Percentiles rank a stretch among this genome's conserved stretches.
These are phyloP conservation scores for Fagus crenata DNA, from an alignment of 306 rosid species.

Conservation along the genomic window DNA sequence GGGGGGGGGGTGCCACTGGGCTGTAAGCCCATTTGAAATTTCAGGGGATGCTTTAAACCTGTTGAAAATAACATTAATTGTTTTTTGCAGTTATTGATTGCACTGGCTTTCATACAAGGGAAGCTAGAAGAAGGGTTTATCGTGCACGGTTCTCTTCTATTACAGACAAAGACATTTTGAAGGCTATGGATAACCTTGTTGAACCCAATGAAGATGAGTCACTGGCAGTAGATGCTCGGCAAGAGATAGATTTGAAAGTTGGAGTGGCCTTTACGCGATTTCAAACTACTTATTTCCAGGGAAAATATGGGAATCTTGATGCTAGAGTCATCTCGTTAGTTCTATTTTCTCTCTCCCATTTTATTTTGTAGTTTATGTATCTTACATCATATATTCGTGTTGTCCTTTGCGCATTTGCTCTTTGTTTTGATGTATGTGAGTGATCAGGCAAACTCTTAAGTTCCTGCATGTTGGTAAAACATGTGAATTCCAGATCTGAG, in stretches of 20 bases:
- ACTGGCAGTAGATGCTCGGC: conserved; percentile 94
- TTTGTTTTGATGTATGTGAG: conserved; percentile 4
- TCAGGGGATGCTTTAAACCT: neutral
- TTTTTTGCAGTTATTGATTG: conserved; percentile 78
- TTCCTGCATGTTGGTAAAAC: neutral
- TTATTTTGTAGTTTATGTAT: conserved; percentile 10
- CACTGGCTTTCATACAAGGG: conserved; percentile 60
- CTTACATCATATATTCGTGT: conserved; percentile 8
- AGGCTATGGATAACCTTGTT: conserved; percentile 85
- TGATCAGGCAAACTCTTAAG: neutral
- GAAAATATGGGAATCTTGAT: conserved; percentile 98
- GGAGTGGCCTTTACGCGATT: conserved; percentile 96
- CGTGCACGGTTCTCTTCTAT: conserved; percentile 97
- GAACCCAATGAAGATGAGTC: conserved; percentile 83
- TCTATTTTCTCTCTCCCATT: conserved; percentile 38
- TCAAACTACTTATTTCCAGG: conserved; percentile 85
- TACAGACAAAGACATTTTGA: conserved; percentile 83
- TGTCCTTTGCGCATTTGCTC: conserved; percentile 2
- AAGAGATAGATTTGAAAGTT: conserved; percentile 98
- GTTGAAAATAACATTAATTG: neutral
- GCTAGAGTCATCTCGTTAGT: conserved; percentile 93
- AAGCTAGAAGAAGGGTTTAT: conserved; percentile 47
- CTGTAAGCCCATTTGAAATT: too few species aligned
- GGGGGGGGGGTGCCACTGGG: neutral
- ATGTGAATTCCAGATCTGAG: neutral